A percentile compares a stretch with the other conserved stretches of the same genome.
phyloP scores from a whole-genome alignment of 805 yeast genomes.

The Soucietia sequanensis region DNA sequence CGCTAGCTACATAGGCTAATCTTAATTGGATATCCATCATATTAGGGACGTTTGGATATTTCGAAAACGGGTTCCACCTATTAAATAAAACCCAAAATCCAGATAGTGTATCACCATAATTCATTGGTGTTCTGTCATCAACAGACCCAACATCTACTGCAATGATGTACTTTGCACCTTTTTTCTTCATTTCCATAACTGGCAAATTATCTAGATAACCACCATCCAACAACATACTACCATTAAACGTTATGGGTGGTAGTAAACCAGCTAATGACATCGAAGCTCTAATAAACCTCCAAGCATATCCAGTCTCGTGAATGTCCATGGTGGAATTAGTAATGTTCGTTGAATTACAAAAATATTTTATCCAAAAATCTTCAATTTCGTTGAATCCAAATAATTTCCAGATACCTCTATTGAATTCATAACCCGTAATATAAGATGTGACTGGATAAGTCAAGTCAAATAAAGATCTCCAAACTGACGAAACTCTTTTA shows the following conservation, averaged over 20 bases:
- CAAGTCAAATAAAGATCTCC: constrained; percentile 82
- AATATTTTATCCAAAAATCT: constrained; percentile 91
- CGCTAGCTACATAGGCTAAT: constrained; percentile 92
- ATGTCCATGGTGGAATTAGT: constrained; percentile 95
- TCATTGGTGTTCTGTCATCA: constrained; percentile 87
- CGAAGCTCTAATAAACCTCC: constrained; percentile 94
- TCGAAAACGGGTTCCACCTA: constrained; percentile 86
- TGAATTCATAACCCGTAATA: constrained; percentile 96
- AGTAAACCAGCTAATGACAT: constrained; percentile 94
- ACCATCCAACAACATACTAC: constrained; percentile 92
- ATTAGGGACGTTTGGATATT: constrained; percentile 84
- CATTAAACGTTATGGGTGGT: constrained; percentile 86
- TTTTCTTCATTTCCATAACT: constrained; percentile 83
- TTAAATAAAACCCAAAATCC: constrained; percentile 90
- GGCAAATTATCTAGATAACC: constrained; percentile 95
- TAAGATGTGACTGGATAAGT: constrained; percentile 94
- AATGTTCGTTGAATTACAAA: constrained; percentile 89
- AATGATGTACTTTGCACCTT: constrained; percentile 82
- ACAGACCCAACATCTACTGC: constrained; percentile 97
- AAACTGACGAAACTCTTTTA: constrained; percentile 73
- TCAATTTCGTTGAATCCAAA: constrained; percentile 92
- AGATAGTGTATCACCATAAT: constrained; percentile 87
- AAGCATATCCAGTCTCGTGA: constrained; percentile 87
- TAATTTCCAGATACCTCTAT: constrained; percentile 95
- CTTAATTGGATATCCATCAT: constrained; percentile 94